These are phyloP conservation scores for Pleurotus tuber-regium DNA, from an alignment of 768 basidiomycete species.

Conservation along the genomic window DNA sequence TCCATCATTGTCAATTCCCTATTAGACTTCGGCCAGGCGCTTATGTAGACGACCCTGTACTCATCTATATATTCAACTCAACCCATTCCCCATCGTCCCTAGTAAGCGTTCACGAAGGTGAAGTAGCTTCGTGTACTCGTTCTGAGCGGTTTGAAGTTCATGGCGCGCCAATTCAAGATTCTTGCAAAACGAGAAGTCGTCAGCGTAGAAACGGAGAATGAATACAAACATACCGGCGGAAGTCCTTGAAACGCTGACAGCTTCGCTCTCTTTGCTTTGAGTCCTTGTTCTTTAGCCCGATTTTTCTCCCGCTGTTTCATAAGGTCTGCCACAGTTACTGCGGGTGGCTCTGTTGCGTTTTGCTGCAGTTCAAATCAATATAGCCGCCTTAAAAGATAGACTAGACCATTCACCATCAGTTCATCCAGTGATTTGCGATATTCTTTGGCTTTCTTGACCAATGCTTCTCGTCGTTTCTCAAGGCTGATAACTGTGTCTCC, in stretches of 20 bases:
- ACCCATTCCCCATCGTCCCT: constrained; percentile 41
- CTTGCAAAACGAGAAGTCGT: constrained; percentile 21
- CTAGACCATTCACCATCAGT: constrained; percentile 24
- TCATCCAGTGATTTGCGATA: constrained; percentile 39
- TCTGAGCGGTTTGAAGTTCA: constrained; percentile 36
- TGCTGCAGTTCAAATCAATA: constrained; percentile 18
- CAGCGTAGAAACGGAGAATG: neutral
- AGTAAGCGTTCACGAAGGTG: constrained; percentile 47
- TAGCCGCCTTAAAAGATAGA: neutral
- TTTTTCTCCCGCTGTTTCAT: constrained; percentile 36
- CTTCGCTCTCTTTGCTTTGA: constrained; percentile 42
- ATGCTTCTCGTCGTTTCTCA: constrained; percentile 37
- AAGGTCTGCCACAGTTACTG: constrained; percentile 36
- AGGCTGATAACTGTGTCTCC: constrained; percentile 28
- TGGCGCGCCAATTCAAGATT: constrained; percentile 45
- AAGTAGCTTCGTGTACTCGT: constrained; percentile 44
- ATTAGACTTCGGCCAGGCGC: no score
- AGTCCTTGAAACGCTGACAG: constrained; percentile 47
- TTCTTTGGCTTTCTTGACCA: constrained; percentile 47
- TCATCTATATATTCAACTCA: constrained; percentile 27
- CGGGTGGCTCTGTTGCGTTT: constrained; percentile 26
- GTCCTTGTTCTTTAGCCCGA: constrained; percentile 29
- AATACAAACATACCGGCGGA: constrained; percentile 37
- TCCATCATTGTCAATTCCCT: no score
- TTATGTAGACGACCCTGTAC: no score